These are phyloP conservation scores for Aphanomyces stellatus DNA, from an alignment of 352 stramenopile species.

Conservation along the genomic window DNA sequence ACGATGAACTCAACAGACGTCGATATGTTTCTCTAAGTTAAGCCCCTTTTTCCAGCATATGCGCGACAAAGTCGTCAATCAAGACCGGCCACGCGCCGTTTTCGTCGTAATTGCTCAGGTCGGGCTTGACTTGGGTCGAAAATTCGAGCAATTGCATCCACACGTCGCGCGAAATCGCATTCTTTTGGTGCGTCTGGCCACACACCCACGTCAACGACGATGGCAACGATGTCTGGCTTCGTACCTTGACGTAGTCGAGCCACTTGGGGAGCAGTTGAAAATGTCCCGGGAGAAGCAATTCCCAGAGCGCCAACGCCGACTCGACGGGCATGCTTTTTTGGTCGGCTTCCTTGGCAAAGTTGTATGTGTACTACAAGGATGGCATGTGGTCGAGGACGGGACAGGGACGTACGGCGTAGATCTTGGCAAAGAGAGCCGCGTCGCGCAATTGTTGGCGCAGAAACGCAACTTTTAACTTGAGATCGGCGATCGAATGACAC, in stretches of 20 bases:
- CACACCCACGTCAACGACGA: neutral
- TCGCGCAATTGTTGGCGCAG: constrained; percentile 44
- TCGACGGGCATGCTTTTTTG: constrained; percentile 76
- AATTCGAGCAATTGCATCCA: constrained; percentile 84
- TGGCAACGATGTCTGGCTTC: neutral
- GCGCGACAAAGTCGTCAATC: constrained; percentile 71
- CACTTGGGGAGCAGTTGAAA: constrained; percentile 62
- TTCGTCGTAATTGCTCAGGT: constrained; percentile 81
- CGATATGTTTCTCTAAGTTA: too few species aligned
- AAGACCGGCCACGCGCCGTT: constrained; percentile 82
- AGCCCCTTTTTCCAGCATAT: constrained; percentile 38
- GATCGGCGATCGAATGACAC: constrained; percentile 45
- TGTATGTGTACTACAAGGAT: constrained; percentile 62
- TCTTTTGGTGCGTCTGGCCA: constrained; percentile 40
- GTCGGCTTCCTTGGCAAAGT: constrained; percentile 72
- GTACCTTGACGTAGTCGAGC: constrained; percentile 44
- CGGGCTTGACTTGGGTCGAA: constrained; percentile 49
- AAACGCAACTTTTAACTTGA: constrained; percentile 39
- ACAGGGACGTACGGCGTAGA: constrained; percentile 79
- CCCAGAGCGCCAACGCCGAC: constrained; percentile 60
- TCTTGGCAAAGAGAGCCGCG: constrained; percentile 56
- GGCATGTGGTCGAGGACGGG: too few species aligned
- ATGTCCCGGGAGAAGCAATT: constrained; percentile 52
- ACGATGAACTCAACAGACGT: too few species aligned
- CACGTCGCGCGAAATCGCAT: constrained; percentile 76